A percentile compares a stretch with the other conserved stretches of the same genome.
These are phyloP conservation scores for Boletus chippewaensis DNA, from an alignment of 1,284 basidiomycete genomes.

Conservation along the genomic window DNA sequence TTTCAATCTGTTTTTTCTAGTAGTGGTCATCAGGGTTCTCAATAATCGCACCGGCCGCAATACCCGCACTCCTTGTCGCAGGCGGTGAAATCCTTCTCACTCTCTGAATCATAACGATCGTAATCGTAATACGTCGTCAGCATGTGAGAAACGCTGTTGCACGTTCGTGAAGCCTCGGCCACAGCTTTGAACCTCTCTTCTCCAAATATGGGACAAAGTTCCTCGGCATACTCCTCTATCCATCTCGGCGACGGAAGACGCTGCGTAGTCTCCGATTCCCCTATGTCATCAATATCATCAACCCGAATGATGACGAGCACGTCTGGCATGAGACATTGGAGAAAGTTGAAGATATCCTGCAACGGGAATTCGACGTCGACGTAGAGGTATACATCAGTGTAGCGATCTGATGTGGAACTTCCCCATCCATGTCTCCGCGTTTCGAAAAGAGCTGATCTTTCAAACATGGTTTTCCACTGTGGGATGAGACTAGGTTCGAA, in stretches of 20 bases:
- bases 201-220: slow-evolving; percentile 1
- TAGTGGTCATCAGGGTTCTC: too few relatives aligned
- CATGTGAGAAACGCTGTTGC: not conserved
- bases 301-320: slow-evolving; percentile 8
- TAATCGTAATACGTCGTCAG: not conserved
- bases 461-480: slow-evolving; percentile 2
- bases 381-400: slow-evolving; percentile 1
- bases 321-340: slow-evolving; percentile 7
- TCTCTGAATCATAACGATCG: slow-evolving; percentile 1
- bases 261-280: slow-evolving; percentile 1
- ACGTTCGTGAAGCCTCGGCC: not conserved
- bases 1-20: too few relatives aligned
- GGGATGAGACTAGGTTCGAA: not conserved
- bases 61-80: slow-evolving; percentile 7
- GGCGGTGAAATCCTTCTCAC: slow-evolving; percentile 2
- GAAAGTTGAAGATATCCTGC: slow-evolving; percentile 10
- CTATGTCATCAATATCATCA: not conserved
- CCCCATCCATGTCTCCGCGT: not conserved
- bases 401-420: not conserved
- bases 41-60: slow-evolving; percentile 3
- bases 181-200: not conserved
- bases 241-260: slow-evolving; percentile 4
- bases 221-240: not conserved
- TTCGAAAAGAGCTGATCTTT: not conserved
- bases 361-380: slow-evolving; percentile 1